Base-by-base conservation (phyloP, 2,329 filamentous ascomycete genomes). In the Colletotrichum lindemuthianum region DNA sequence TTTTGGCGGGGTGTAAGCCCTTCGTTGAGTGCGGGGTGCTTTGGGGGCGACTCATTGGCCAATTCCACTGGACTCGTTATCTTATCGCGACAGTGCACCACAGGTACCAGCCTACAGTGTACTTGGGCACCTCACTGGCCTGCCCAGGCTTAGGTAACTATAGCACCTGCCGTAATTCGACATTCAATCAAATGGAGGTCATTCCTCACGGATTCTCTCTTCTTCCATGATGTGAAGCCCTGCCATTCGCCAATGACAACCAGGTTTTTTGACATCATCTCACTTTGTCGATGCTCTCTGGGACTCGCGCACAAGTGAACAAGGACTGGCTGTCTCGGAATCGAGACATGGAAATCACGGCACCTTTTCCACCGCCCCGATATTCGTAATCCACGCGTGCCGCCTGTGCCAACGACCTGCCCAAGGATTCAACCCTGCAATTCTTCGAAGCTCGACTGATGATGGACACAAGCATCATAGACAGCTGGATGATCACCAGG, bases 1-100 rank as follows among this genome's bases (percentile, higher is more conserved):
- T 49, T 51, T 50, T 43, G 61, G 57, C 59, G 61, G 44, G 44
- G 49, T 45, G 44, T 6, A 54, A 60, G 34, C 61, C 61, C 61
- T 65, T 40, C 39, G 50, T 33, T 13, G 40, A 61, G 34, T 56
- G 58, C 61, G 58, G 57, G 58, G 61, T 55, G 58, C n/a, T 6
- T 41, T 33, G 36, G 2, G 13, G 9, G 9, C 1, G 16, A 15
- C 2, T 15, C 45, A 52, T 65, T 64, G 60, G 61, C 34, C 61
- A 65, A 65, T 61, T 32, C 12, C 12, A 12, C 32, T n/a, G 15
- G 5, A 36, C 16, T 49, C 36, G 24, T n/a, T 49, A 43, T 50
- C 37, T 58, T 50, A 58, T 58, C 55, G 55, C n/a, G 49, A 45
- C 55, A 37, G 55, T 36, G 24, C 16, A 40, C 13, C 24, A 24